phyloP scores from a whole-genome alignment of 2,329 filamentous ascomycete species.

The Colletotrichum somersetense region DNA sequence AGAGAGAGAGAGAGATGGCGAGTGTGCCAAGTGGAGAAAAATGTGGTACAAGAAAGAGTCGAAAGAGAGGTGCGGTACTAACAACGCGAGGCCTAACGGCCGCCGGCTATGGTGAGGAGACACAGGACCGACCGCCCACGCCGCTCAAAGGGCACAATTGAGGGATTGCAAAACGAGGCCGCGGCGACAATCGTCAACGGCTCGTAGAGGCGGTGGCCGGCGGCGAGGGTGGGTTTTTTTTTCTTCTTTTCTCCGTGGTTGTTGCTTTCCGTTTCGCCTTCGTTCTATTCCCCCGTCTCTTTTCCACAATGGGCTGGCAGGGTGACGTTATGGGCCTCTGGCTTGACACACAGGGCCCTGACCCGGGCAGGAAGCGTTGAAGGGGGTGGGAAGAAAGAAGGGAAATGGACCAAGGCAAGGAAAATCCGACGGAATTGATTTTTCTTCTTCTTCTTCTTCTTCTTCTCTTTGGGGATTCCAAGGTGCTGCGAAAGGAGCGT shows the following conservation, averaged over 20 bases:
- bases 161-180: neutral
- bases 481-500: constrained; percentile 34
- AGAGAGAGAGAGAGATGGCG: constrained; percentile 42
- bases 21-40: constrained; percentile 43
- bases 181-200: constrained; percentile 14
- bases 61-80: constrained; percentile 37
- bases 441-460: neutral
- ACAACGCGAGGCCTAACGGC: constrained; percentile 44
- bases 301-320: constrained; percentile 37
- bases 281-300: constrained; percentile 38
- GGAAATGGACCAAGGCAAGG: neutral
- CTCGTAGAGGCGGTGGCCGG: constrained; percentile 21
- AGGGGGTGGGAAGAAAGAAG: neutral
- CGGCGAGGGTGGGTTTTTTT: constrained; percentile 26
- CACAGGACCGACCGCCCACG: constrained; percentile 37
- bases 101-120: constrained; percentile 41
- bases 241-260: neutral
- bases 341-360: constrained; percentile 34
- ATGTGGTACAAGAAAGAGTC: constrained; percentile 39
- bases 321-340: constrained; percentile 41
- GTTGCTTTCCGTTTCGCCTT: constrained; percentile 40
- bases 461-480: neutral
- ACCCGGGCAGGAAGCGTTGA: constrained; percentile 16
- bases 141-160: constrained; percentile 31
- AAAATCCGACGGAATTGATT: neutral